Conservation (phyloP, 2,329 filamentous ascomycete genomes). For the Exophiala alcalophila region DNA sequence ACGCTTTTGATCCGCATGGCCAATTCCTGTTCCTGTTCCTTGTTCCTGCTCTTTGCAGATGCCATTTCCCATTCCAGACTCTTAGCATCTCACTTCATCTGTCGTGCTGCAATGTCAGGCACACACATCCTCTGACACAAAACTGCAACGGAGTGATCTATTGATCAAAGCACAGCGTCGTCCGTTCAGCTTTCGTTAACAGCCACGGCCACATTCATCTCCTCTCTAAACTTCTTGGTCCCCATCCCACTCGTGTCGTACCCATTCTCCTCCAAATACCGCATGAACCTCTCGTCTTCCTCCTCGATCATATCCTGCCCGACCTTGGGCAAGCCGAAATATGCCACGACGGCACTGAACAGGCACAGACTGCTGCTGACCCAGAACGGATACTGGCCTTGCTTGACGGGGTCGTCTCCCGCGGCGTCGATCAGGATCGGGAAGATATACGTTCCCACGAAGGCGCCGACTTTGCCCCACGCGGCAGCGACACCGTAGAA, state of each 20-base stretch:
- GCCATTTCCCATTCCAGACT: too few relatives aligned
- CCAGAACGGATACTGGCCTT: conserved; percentile 84
- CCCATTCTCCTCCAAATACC: conserved; percentile 68
- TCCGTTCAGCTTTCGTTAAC: too few relatives aligned
- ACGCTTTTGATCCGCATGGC: too few relatives aligned
- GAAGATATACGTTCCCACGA: conserved; percentile 80
- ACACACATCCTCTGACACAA: too few relatives aligned
- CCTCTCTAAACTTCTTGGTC: conserved; percentile 28
- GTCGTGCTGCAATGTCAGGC: too few relatives aligned
- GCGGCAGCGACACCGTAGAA: conserved; percentile 57
- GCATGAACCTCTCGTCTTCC: conserved; percentile 74
- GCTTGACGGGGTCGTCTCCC: conserved; percentile 53
- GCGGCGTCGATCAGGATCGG: conserved; percentile 61
- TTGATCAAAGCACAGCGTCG: too few relatives aligned
- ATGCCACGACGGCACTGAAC: conserved; percentile 64
- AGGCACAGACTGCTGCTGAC: conserved; percentile 73
- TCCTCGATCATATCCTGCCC: conserved; percentile 71
- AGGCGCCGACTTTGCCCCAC: conserved; percentile 58
- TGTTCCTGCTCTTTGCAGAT: too few relatives aligned
- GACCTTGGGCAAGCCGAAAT: conserved; percentile 71
- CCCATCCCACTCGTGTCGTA: conserved; percentile 68
- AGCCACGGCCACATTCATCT: neutral
- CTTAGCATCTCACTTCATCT: too few relatives aligned
- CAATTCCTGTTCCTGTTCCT: too few relatives aligned
- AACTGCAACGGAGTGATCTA: too few relatives aligned